Conservation (phyloP, 2,329 filamentous ascomycete genomes). For the Hirsutella rhossiliensis region DNA sequence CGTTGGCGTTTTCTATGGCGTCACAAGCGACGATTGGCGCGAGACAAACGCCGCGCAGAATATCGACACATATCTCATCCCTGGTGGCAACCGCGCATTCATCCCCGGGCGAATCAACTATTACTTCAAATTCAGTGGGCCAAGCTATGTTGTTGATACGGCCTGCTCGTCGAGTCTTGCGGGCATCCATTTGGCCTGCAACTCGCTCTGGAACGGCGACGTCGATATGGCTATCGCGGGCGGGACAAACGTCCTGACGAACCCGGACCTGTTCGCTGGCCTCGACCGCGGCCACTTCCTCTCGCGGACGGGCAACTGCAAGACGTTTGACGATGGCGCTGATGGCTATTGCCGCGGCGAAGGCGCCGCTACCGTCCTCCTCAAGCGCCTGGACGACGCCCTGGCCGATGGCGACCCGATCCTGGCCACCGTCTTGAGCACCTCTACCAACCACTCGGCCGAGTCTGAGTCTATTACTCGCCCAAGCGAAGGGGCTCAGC, state of each 20-base stretch:
- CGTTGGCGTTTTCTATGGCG: slow-evolving; percentile 1
- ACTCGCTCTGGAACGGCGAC: slow-evolving; percentile 1
- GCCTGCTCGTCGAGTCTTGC: slow-evolving; percentile 1
- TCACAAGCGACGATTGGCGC: slow-evolving; percentile 1
- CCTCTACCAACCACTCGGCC: slow-evolving; percentile 60
- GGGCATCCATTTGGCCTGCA: slow-evolving; percentile 2
- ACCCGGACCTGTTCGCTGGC: slow-evolving; percentile 53
- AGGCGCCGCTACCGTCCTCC: slow-evolving; percentile 30
- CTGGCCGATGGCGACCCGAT: slow-evolving; percentile 50
- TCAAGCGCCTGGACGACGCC: slow-evolving; percentile 37
- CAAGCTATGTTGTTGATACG: slow-evolving; percentile 3
- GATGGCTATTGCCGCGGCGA: slow-evolving; percentile 45
- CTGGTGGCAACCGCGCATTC: slow-evolving; percentile 1
- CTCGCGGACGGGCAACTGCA: slow-evolving; percentile 26
- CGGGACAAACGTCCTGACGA: slow-evolving; percentile 52
- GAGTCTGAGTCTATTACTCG: slow-evolving; percentile 61
- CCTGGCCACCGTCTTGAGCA: slow-evolving; percentile 48
- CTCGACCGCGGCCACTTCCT: slow-evolving; percentile 55
- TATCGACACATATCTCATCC: not conserved
- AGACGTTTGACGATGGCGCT: slow-evolving; percentile 51
- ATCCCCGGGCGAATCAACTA: slow-evolving; percentile 3
- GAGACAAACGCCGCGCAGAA: slow-evolving; percentile 1
- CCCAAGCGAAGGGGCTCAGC: slow-evolving; percentile 41
- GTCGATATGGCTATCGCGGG: slow-evolving; percentile 52
- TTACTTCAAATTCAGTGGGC: slow-evolving; percentile 3